Evolutionary conservation across 257 asterid species (phyloP), one percentile per base, ranked within the genome.

Genomic region (Solanum chiquidenum): DNA sequence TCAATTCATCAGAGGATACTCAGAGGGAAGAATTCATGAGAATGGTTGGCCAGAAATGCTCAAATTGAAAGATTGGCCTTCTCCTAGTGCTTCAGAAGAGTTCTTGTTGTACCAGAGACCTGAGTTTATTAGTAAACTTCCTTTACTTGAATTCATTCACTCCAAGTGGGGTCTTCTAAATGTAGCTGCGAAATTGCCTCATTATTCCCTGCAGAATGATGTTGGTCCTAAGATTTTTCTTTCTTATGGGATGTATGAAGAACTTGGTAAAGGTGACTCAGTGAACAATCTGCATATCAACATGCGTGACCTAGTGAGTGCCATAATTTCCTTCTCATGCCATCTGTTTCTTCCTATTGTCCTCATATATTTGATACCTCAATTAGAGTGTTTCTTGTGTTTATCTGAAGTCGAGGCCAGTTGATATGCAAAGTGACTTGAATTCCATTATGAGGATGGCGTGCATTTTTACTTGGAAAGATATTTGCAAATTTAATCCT

Each of bases 101-200:
- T 95, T 97, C 91, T 88, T 97, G 90, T 90, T 97, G 91, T 97
- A 93, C 87, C 98, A 95, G 92, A 95, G 99, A 90, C 98, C 99
- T 88, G 99, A 95, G 82, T 95, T 97, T 85, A 93, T 97, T 87
- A 95, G 94, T 90, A 95, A 94, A 90, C 93, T 97, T 89, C 99
- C 99, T 49, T 90, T 97, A 91, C 95, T 97, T 71, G 99, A 97
- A 92, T 97, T 95, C 89, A 92, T 97, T 87, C 99, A 97, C 93
- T 95, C 98, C 80, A 97, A 97, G 92, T 97, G 99, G 99, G 99
- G 99, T 74, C 98, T 97, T 91, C 93, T 96, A 85, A 96, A 97
- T 91, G 97, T 97, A 91, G 98, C 99, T 85, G 99, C 99, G 37
- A 96, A 97, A 88, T 88, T 97, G 91, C 99, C 99, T 79, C 99